Base-by-base conservation (phyloP, 352 stramenopile genomes). In the Plasmopara muralis region DNA sequence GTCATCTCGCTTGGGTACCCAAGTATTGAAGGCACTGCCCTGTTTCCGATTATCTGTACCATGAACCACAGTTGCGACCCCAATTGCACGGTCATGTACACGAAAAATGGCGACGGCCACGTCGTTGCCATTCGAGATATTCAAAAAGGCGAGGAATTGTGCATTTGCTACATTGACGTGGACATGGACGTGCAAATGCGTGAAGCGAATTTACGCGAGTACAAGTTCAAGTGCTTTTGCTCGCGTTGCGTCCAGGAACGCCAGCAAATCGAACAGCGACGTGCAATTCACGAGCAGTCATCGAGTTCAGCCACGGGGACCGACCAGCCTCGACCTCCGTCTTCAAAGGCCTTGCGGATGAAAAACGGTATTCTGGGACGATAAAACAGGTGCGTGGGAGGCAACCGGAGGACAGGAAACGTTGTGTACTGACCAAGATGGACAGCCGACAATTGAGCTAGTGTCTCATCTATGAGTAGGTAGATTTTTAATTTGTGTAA, bases 51-150 rank as follows among this genome's bases (percentile, higher is more conserved):
- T 31, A 86, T 95, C 31, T 98, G 93, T 62, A 97, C 93, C 57
- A 98, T 98, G 90, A 98, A 98, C 72, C 95, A 98, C 74, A 96
- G 85, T 46, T 98, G 93, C 66, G 74, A 89, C 40, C 89, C 89
- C 0, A 97, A 97, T 66, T 91, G 94, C 41, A 83, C 88, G 3
- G 75, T 97, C 20, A 53, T 95, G 35, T 97, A 97, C 69, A 86
- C 79, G 15, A 81, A 83, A 49, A 74, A 86, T 54, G 78, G 79
- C 46, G 50, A 73, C 31, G 78, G 70, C 0, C 79, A 88, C 18
- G 78, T 89, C 5, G 80, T 87, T 35, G 78, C 82, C 13, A 70
- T 89, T 15, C 64, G 75, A n/a, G 76, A 86, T n/a, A 82, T 83
- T 50, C 14, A 62, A 35, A 68, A 76, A 42, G 87, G 88, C 40